phyloP scores from a whole-genome alignment of 1,139 yeast genomes.

The Starmera stellimalicola region DNA sequence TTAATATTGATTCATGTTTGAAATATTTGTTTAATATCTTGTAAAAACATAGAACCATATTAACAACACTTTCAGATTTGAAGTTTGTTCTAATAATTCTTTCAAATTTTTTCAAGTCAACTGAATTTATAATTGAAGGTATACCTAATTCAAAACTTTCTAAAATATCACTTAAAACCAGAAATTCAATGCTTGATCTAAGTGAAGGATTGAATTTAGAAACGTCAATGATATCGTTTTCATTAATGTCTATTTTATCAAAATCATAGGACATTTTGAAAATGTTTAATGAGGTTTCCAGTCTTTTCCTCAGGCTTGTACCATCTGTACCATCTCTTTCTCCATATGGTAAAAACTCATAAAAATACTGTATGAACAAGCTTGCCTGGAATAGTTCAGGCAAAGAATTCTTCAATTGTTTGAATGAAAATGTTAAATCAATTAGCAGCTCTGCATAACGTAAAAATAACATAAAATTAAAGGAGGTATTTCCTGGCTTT shows the following conservation, averaged over 20 bases:
- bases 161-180: neutral
- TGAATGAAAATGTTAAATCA: neutral
- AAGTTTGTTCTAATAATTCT: neutral
- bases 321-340: conserved; percentile 1
- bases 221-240: neutral
- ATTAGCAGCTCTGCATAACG: neutral
- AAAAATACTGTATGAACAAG: neutral
- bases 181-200: neutral
- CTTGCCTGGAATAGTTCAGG: neutral
- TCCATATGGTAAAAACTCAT: neutral
- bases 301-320: neutral
- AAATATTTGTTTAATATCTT: neutral
- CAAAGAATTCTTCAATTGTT: neutral
- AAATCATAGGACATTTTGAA: neutral
- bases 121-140: neutral
- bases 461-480: neutral
- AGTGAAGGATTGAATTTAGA: neutral
- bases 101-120: neutral
- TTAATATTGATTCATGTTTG: neutral
- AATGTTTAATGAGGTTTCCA: neutral
- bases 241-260: neutral
- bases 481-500: neutral
- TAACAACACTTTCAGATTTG: neutral
- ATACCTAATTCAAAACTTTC: neutral
- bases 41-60: neutral